These are phyloP conservation scores for Ascochyta fabae DNA, from an alignment of 2,329 filamentous ascomycete species.

Conservation along the genomic window DNA sequence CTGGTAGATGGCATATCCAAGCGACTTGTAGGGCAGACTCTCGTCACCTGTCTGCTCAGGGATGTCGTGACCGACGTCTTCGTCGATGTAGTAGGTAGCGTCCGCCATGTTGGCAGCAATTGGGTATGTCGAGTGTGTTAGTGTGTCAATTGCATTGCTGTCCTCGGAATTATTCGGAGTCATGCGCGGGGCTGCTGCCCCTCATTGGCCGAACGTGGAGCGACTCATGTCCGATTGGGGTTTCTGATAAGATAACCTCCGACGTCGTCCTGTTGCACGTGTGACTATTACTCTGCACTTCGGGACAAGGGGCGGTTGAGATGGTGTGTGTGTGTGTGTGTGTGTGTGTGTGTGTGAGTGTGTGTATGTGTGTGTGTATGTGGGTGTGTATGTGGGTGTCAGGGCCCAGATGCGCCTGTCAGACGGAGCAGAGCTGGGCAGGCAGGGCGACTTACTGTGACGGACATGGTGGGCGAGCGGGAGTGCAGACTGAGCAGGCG, in stretches of 20 bases:
- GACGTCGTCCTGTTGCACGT: background rate
- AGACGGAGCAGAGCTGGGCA: slow-evolving; percentile 5
- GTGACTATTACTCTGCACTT: background rate
- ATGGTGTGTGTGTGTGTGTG: background rate
- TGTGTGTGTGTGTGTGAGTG: too few species aligned
- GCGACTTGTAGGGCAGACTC: slow-evolving; percentile 78
- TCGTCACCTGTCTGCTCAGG: slow-evolving; percentile 70
- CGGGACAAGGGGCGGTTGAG: background rate
- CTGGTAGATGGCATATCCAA: slow-evolving; percentile 78
- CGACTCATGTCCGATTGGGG: slow-evolving; percentile 30
- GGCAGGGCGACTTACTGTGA: slow-evolving; percentile 48
- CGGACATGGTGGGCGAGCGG: slow-evolving; percentile 51
- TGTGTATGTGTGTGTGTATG: too few species aligned
- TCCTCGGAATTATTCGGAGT: slow-evolving; percentile 40
- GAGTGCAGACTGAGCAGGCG: slow-evolving; percentile 8
- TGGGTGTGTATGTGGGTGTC: background rate
- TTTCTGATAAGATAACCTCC: slow-evolving; percentile 26
- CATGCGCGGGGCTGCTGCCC: slow-evolving; percentile 29
- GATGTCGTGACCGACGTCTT: slow-evolving; percentile 77
- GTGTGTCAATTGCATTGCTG: slow-evolving; percentile 25
- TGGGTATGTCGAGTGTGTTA: slow-evolving; percentile 24
- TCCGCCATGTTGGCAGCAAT: slow-evolving; percentile 47
- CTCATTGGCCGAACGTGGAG: slow-evolving; percentile 25
- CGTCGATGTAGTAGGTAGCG: slow-evolving; percentile 75
- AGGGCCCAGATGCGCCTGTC: slow-evolving; percentile 2